phyloP scores from a whole-genome alignment of 2,329 filamentous ascomycete genomes.

The Cercospora nicotianae region DNA sequence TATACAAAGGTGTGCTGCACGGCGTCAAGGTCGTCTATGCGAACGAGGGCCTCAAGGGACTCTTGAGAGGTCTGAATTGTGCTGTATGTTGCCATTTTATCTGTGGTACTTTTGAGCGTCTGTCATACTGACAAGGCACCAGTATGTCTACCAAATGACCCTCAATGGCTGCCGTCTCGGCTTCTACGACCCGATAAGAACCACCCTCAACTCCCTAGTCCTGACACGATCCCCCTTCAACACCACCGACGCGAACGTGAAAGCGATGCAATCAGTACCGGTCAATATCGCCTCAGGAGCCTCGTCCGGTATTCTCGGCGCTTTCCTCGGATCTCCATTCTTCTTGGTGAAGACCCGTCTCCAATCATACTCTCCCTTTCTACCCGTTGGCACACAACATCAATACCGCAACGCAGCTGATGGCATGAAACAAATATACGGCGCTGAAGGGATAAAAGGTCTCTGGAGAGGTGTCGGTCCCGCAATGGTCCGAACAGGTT shows the following conservation, averaged over 20 bases:
- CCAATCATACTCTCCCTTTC: conserved; percentile 88
- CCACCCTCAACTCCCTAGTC: conserved; percentile 46
- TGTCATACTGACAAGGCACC: not conserved
- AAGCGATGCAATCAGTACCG: conserved; percentile 70
- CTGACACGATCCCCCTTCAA: conserved; percentile 68
- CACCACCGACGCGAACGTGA: conserved; percentile 44
- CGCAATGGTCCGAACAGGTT: conserved; percentile 93
- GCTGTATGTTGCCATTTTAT: conserved; percentile 55
- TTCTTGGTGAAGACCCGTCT: conserved; percentile 97
- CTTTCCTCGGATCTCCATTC: conserved; percentile 90
- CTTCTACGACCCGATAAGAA: conserved; percentile 94
- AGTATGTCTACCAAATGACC: conserved; percentile 93
- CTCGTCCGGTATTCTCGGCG: conserved; percentile 83
- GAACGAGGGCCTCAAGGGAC: conserved; percentile 82
- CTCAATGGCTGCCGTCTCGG: conserved; percentile 95
- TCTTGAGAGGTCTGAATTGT: conserved; percentile 85
- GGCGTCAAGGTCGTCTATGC: conserved; percentile 85
- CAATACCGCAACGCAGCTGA: conserved; percentile 83
- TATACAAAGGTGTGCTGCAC: conserved; percentile 90
- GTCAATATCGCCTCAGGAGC: conserved; percentile 95
- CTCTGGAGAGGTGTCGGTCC: conserved; percentile 88
- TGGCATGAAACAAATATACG: conserved; percentile 77
- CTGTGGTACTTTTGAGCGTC: not conserved
- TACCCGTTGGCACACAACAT: conserved; percentile 96
- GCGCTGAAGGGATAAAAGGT: conserved; percentile 72